phyloP scores from a whole-genome alignment of 148 eudicot genomes.

The Rhododendron simsii region DNA sequence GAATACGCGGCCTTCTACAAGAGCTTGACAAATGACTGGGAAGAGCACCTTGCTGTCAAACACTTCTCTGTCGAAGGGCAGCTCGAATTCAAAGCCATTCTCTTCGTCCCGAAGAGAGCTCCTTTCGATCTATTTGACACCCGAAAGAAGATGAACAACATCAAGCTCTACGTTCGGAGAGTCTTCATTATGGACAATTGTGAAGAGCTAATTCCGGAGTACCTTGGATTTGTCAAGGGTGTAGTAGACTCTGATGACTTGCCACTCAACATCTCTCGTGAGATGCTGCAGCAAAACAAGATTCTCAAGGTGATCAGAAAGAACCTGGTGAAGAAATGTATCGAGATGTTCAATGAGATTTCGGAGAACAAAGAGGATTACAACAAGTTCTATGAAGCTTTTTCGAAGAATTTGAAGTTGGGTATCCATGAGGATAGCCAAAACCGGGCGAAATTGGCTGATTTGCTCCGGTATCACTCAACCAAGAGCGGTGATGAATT shows the following conservation, averaged over 20 bases:
- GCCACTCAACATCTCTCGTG: constrained; percentile 90
- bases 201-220: constrained; percentile 90
- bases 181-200: constrained; percentile 95
- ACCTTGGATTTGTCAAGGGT: constrained; percentile 85
- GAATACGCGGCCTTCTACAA: constrained; percentile 92
- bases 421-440: constrained; percentile 92
- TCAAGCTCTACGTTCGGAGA: constrained; percentile 89
- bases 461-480: constrained; percentile 69
- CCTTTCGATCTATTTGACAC: constrained; percentile 87
- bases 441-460: constrained; percentile 73
- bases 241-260: constrained; percentile 89
- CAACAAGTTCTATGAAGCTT: constrained; percentile 83
- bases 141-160: constrained; percentile 84
- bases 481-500: constrained; percentile 85
- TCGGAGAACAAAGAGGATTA: constrained; percentile 93
- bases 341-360: constrained; percentile 89
- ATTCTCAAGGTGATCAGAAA: constrained; percentile 92
- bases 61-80: constrained; percentile 93
- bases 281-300: constrained; percentile 89
- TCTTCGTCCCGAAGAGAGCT: constrained; percentile 79
- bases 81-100: constrained; percentile 81
- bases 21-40: constrained; percentile 92
- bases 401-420: constrained; percentile 79
- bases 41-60: constrained; percentile 85
- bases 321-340: constrained; percentile 87